phyloP scores from a whole-genome alignment of 768 basidiomycete species.

The Boletus tylopilopsis region DNA sequence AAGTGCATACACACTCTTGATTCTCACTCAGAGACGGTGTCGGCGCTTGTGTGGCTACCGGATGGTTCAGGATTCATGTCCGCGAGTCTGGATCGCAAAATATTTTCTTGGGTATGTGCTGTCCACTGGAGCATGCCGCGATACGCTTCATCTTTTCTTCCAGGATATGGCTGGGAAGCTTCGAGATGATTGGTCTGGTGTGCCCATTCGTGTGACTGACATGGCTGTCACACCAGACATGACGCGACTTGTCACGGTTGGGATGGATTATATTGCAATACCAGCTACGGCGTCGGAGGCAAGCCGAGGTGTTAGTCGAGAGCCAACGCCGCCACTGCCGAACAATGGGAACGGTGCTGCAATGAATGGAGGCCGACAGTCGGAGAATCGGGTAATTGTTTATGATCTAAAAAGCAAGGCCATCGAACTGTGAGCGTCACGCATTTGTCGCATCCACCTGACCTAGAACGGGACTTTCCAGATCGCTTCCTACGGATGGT shows the following conservation, averaged over 20 bases:
- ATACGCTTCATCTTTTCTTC: slow-evolving; percentile 9
- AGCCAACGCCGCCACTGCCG: slow-evolving; percentile 31
- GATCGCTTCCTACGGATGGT: slow-evolving; percentile 64
- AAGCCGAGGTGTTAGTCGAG: slow-evolving; percentile 33
- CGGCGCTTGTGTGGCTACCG: slow-evolving; percentile 83
- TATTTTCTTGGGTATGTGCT: slow-evolving; percentile 73
- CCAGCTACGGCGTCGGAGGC: slow-evolving; percentile 14
- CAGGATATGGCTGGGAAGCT: slow-evolving; percentile 76
- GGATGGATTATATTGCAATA: slow-evolving; percentile 48
- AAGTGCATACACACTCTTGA: slow-evolving; percentile 60
- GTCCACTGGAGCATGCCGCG: not conserved
- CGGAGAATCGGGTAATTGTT: slow-evolving; percentile 66
- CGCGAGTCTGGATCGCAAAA: slow-evolving; percentile 79
- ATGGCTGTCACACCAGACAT: slow-evolving; percentile 85
- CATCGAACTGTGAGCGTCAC: slow-evolving; percentile 56
- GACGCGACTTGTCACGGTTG: slow-evolving; percentile 79
- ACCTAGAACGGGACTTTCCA: slow-evolving; percentile 25
- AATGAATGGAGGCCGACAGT: slow-evolving; percentile 34
- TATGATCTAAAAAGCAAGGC: slow-evolving; percentile 72
- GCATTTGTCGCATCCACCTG: slow-evolving; percentile 7
- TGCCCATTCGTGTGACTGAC: slow-evolving; percentile 80
- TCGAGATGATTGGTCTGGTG: slow-evolving; percentile 63
- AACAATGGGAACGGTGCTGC: slow-evolving; percentile 32
- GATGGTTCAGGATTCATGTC: slow-evolving; percentile 90
- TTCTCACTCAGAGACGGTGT: slow-evolving; percentile 78